Evolutionary conservation across 139 green algal genomes (phyloP).

Genomic region (Chlorella vulgaris): DNA sequence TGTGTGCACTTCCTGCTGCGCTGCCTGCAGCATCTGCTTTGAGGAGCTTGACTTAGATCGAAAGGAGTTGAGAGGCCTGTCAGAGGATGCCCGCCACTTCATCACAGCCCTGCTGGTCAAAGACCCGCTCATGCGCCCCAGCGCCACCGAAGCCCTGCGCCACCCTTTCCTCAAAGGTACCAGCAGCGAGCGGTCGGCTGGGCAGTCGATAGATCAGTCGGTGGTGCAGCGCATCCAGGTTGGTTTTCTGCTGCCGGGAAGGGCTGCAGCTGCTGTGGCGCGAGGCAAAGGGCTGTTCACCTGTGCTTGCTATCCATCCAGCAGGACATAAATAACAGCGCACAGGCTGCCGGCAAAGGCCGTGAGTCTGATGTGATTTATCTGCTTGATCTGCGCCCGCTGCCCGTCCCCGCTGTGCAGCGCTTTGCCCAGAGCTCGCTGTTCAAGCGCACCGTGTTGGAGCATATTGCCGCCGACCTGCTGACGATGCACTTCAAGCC

Average conservation of each 20-base stretch:
- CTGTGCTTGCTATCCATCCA: too few species aligned
- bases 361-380: not conserved
- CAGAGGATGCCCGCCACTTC: constrained; percentile 33
- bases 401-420: constrained; percentile 44
- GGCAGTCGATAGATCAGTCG: constrained; percentile 52
- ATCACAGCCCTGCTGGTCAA: constrained; percentile 39
- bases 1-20: too few species aligned
- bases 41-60: constrained; percentile 38
- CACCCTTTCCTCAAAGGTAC: constrained; percentile 76
- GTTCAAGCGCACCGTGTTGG: constrained; percentile 87
- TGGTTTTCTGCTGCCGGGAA: not conserved
- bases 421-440: constrained; percentile 68
- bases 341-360: not conserved
- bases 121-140: constrained; percentile 70
- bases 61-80: constrained; percentile 23
- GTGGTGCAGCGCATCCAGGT: constrained; percentile 79
- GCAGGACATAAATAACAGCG: too few species aligned
- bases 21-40: constrained; percentile 43
- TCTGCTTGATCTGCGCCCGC: not conserved
- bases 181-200: constrained; percentile 47
- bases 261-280: not conserved
- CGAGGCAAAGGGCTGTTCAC: too few species aligned
- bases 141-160: constrained; percentile 69
- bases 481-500: constrained; percentile 51
- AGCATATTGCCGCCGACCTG: constrained; percentile 90